Conservation (phyloP, 148 eudicot genomes). For the Hydrangea macrophylla region DNA sequence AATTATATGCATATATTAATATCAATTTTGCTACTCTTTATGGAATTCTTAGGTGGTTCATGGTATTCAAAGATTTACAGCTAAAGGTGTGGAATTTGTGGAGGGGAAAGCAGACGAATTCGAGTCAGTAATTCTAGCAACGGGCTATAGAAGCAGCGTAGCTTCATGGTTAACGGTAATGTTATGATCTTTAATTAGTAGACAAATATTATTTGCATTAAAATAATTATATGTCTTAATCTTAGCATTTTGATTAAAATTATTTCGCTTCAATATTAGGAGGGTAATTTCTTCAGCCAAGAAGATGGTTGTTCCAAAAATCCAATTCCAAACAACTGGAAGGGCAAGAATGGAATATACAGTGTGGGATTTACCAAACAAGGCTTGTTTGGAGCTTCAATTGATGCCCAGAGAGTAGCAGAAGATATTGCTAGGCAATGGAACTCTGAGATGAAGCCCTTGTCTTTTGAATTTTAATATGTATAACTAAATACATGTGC, state of each 20-base stretch:
- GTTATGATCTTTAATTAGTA: not conserved
- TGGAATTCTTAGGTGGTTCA: conserved; percentile 9
- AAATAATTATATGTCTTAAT: no score
- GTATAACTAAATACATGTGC: not conserved
- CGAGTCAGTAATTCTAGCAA: conserved; percentile 23
- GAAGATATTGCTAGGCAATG: conserved; percentile 19
- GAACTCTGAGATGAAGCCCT: conserved; percentile 19
- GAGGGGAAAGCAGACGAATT: conserved; percentile 20
- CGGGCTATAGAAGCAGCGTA: conserved; percentile 24
- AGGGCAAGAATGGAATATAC: conserved; percentile 19
- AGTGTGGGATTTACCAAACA: conserved; percentile 19
- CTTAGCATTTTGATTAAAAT: not conserved
- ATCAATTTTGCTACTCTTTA: not conserved
- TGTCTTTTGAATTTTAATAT: not conserved
- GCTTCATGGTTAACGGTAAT: conserved; percentile 26
- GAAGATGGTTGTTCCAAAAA: conserved; percentile 11
- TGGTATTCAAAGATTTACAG: conserved; percentile 15
- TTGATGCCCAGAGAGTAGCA: conserved; percentile 26
- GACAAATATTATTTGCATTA: not conserved
- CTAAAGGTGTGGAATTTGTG: conserved; percentile 20
- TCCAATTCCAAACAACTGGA: conserved; percentile 16
- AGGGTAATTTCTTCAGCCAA: conserved; percentile 9
- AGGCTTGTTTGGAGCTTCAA: conserved; percentile 26
- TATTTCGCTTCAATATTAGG: conserved; percentile 1
- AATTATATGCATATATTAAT: not conserved